Conservation (phyloP, 1,284 basidiomycete genomes). For the Cystobasidiaceae sp. region DNA sequence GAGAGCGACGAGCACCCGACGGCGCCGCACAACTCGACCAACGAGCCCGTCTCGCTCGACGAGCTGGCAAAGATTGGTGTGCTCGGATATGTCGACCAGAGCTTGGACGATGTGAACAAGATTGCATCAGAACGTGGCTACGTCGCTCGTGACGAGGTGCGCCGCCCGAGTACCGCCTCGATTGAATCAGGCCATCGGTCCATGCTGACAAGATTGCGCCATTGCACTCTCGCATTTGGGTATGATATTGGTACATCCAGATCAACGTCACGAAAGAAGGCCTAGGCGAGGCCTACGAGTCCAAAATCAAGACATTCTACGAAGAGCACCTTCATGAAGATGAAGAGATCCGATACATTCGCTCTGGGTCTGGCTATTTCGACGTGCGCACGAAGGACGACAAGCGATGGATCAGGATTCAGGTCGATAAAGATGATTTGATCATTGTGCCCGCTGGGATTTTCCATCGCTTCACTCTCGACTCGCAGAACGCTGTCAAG, state of each 20-base stretch:
- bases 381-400: conserved; percentile 57
- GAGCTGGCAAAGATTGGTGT: conserved; percentile 22
- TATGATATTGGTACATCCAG: conserved; percentile 51
- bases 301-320: conserved; percentile 58
- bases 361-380: conserved; percentile 75
- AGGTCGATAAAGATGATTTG: conserved; percentile 63
- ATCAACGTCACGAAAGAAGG: conserved; percentile 68
- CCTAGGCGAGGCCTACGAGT: conserved; percentile 69
- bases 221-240: neutral
- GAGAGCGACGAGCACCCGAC: conserved; percentile 26
- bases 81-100: conserved; percentile 16
- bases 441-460: conserved; percentile 50
- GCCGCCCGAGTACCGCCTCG: neutral
- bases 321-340: conserved; percentile 26
- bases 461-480: conserved; percentile 80
- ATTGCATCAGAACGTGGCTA: conserved; percentile 24
- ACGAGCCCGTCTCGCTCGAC: conserved; percentile 15
- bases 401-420: conserved; percentile 26
- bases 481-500: conserved; percentile 61
- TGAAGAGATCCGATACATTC: conserved; percentile 64
- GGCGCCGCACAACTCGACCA: conserved; percentile 13
- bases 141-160: conserved; percentile 7
- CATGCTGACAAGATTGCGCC: conserved; percentile 1
- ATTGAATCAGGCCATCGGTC: neutral
- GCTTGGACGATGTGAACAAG: conserved; percentile 25